Conservation (phyloP, 805 yeast genomes). For the Ogataea ramenticola region DNA sequence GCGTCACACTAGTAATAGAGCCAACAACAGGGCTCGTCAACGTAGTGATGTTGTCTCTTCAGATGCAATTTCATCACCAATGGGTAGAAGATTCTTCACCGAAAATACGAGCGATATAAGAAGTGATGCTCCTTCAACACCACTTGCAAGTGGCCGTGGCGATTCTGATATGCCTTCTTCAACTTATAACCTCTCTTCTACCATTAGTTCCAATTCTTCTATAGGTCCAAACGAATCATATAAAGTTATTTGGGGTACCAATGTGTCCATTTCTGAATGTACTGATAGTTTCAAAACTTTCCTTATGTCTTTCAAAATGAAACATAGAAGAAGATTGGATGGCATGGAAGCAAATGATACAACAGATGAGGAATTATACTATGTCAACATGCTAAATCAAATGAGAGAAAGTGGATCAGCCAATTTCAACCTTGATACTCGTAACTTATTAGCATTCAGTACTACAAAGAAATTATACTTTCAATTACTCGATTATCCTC, state of each 20-base stretch:
- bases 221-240: constrained; percentile 59
- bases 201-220: constrained; percentile 13
- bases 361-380: constrained; percentile 67
- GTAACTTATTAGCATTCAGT: constrained; percentile 68
- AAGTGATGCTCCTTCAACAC: constrained; percentile 21
- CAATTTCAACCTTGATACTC: constrained; percentile 78
- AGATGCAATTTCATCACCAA: constrained; percentile 63
- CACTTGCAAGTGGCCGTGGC: constrained; percentile 17
- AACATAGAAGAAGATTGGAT: constrained; percentile 54
- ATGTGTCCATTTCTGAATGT: constrained; percentile 87
- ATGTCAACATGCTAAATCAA: constrained; percentile 62
- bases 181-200: constrained; percentile 10
- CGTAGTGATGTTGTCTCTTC: constrained; percentile 77
- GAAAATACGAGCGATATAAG: constrained; percentile 21
- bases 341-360: constrained; percentile 29
- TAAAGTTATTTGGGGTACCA: constrained; percentile 97
- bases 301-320: constrained; percentile 73
- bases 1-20: constrained; percentile 31
- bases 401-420: constrained; percentile 77
- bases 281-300: constrained; percentile 75
- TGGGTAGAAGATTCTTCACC: constrained; percentile 53
- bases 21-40: constrained; percentile 37
- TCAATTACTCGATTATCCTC: constrained; percentile 88
- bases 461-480: constrained; percentile 73
- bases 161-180: constrained; percentile 12